A percentile compares a stretch with the other conserved stretches of the same genome.
Conservation (phyloP, 164 flowering plant species). For the Brasenia schreberi region DNA sequence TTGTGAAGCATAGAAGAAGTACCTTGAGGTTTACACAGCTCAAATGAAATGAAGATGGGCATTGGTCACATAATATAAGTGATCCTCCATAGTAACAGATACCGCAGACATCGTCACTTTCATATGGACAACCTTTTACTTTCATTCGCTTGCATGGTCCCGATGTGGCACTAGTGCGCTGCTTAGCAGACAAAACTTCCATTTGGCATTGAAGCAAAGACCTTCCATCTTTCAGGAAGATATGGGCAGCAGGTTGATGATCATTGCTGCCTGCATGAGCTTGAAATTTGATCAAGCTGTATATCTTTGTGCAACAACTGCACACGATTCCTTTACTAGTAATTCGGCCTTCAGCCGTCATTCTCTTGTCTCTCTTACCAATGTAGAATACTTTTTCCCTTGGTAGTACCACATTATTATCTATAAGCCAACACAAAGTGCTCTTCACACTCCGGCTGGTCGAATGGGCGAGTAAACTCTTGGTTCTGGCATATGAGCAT, state of each 20-base stretch:
- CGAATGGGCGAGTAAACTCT: background rate
- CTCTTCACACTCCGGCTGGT: constrained; percentile 30
- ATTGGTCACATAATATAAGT: constrained; percentile 59
- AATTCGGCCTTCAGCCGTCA: constrained; percentile 39
- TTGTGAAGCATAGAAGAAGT: background rate
- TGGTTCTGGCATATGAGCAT: too few relatives aligned
- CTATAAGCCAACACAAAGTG: constrained; percentile 73
- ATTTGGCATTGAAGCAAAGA: background rate
- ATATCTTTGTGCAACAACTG: constrained; percentile 53
- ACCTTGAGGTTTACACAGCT: constrained; percentile 2
- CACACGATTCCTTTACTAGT: constrained; percentile 74
- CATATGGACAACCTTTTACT: background rate
- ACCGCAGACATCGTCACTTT: constrained; percentile 53
- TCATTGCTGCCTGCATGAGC: constrained; percentile 53
- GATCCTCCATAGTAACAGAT: constrained; percentile 71
- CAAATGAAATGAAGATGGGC: constrained; percentile 66
- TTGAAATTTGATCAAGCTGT: constrained; percentile 39
- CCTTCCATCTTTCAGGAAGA: constrained; percentile 19
- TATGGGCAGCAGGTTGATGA: constrained; percentile 39
- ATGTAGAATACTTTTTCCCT: constrained; percentile 46
- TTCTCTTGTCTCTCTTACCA: constrained; percentile 10
- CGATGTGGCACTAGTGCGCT: background rate
- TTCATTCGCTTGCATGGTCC: background rate
- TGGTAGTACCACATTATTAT: constrained; percentile 47
- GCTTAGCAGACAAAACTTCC: background rate